Conservation (phyloP, 164 flowering plant genomes). For the Aristolochia californica region DNA sequence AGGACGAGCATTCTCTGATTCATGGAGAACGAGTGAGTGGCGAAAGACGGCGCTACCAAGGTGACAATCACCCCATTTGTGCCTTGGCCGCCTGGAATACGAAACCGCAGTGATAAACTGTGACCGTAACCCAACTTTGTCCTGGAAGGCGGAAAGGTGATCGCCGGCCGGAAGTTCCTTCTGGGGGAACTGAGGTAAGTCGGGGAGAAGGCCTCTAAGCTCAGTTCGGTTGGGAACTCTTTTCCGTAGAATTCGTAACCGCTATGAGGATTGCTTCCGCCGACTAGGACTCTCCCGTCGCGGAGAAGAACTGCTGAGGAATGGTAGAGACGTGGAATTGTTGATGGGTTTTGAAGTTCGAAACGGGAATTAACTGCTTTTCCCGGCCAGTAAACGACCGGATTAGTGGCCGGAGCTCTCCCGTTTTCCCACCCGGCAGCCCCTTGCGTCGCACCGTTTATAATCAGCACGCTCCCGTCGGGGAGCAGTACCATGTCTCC, state of each 20-base stretch:
- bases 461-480: constrained; percentile 32
- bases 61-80: constrained; percentile 17
- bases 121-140: constrained; percentile 17
- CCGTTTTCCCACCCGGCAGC: constrained; percentile 43
- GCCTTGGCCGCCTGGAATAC: constrained; percentile 7
- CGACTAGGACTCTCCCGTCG: constrained; percentile 44
- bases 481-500: constrained; percentile 54
- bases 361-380: constrained; percentile 19
- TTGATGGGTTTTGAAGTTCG: constrained; percentile 22
- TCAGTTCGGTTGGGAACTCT: constrained; percentile 37
- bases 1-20: constrained; percentile 33
- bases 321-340: constrained; percentile 40
- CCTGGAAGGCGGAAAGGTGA: constrained; percentile 16
- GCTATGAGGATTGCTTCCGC: constrained; percentile 47
- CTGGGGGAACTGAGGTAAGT: constrained; percentile 27
- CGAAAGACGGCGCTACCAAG: constrained; percentile 37
- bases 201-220: constrained; percentile 43
- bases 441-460: constrained; percentile 40
- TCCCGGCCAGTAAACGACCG: constrained; percentile 34
- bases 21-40: constrained; percentile 42
- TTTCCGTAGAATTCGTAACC: constrained; percentile 24
- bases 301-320: constrained; percentile 36
- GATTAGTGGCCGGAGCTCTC: constrained; percentile 26
- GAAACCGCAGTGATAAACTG: constrained; percentile 16
- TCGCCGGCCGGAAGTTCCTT: constrained; percentile 19